These are phyloP conservation scores for Candida maltosa DNA, from an alignment of 805 yeast species.

Conservation along the genomic window DNA sequence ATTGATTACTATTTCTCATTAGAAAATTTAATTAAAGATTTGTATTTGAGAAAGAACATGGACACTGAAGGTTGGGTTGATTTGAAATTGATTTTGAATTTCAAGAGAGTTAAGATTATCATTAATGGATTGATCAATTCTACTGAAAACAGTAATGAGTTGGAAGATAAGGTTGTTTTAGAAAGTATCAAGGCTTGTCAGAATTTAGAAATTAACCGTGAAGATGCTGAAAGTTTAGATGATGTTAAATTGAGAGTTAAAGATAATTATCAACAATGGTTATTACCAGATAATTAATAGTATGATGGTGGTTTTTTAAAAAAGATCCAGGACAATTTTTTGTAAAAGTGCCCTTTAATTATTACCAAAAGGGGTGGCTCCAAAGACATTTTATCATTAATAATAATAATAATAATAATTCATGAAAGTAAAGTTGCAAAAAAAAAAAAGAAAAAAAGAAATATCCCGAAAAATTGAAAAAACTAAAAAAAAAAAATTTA, in stretches of 20 bases:
- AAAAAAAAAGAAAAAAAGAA: too few species aligned
- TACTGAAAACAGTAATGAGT: conserved; percentile 18
- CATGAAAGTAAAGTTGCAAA: too few species aligned
- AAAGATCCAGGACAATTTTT: too few species aligned
- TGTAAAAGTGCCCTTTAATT: too few species aligned
- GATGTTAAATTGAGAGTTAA: conserved; percentile 61
- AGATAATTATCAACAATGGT: conserved; percentile 62
- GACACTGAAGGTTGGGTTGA: conserved; percentile 71
- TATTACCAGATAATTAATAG: conserved; percentile 31
- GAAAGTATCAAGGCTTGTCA: conserved; percentile 54
- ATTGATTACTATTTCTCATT: conserved; percentile 87
- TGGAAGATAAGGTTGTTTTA: conserved; percentile 34
- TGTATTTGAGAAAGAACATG: conserved; percentile 80
- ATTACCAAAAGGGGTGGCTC: too few species aligned
- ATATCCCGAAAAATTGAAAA: too few species aligned
- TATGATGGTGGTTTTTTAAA: too few species aligned
- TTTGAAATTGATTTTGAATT: conserved; percentile 57
- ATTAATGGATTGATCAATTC: conserved; percentile 36
- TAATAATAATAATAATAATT: too few species aligned
- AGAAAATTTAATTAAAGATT: conserved; percentile 84
- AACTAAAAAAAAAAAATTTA: too few species aligned
- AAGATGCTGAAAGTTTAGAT: conserved; percentile 29
- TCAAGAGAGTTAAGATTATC: conserved; percentile 69
- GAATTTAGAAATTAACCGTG: conserved; percentile 46
- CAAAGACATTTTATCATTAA: too few species aligned